Evolutionary conservation across 2,329 filamentous ascomycete species (phyloP).

Genomic region (Escovopsis sp.): DNA sequence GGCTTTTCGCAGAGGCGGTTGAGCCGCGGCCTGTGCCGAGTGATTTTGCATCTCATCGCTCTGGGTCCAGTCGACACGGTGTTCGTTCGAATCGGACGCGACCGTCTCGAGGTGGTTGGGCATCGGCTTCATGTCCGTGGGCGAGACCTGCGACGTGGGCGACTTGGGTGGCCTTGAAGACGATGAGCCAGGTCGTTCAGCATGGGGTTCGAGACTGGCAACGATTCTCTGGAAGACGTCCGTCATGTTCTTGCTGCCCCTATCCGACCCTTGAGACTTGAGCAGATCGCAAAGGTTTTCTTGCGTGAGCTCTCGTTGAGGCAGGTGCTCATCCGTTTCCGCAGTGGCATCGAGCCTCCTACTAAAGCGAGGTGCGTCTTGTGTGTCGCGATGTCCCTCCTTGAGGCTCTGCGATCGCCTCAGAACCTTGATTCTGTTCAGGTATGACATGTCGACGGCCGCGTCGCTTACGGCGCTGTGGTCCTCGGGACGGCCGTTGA

Average conservation of each 20-base stretch:
- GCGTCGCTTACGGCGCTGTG: slow-evolving; percentile 9
- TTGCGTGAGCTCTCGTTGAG: slow-evolving; percentile 7
- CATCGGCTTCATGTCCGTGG: slow-evolving; percentile 1
- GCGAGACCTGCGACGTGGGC: neutral
- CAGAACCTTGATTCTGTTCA: slow-evolving; percentile 21
- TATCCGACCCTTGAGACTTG: slow-evolving; percentile 5
- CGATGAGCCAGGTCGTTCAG: neutral
- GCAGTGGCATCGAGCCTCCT: slow-evolving; percentile 21
- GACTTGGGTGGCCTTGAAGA: no score
- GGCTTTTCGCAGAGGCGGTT: slow-evolving; percentile 24
- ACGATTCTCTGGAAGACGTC: slow-evolving; percentile 13
- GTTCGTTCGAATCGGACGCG: slow-evolving; percentile 14
- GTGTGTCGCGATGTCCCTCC: slow-evolving; percentile 23
- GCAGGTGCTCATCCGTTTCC: slow-evolving; percentile 15
- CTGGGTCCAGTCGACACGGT: slow-evolving; percentile 43
- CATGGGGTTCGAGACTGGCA: neutral
- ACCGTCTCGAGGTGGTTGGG: slow-evolving; percentile 11
- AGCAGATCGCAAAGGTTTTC: slow-evolving; percentile 18
- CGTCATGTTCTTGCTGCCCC: slow-evolving; percentile 21
- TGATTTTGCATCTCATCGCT: slow-evolving; percentile 28
- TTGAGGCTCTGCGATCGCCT: slow-evolving; percentile 23
- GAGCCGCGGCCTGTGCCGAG: slow-evolving; percentile 6
- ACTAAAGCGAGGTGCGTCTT: slow-evolving; percentile 29
- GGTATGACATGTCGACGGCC: slow-evolving; percentile 15
- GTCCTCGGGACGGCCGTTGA: slow-evolving; percentile 25